Base-by-base conservation (phyloP, 768 basidiomycete species). In the Cantharellus anzutake region DNA sequence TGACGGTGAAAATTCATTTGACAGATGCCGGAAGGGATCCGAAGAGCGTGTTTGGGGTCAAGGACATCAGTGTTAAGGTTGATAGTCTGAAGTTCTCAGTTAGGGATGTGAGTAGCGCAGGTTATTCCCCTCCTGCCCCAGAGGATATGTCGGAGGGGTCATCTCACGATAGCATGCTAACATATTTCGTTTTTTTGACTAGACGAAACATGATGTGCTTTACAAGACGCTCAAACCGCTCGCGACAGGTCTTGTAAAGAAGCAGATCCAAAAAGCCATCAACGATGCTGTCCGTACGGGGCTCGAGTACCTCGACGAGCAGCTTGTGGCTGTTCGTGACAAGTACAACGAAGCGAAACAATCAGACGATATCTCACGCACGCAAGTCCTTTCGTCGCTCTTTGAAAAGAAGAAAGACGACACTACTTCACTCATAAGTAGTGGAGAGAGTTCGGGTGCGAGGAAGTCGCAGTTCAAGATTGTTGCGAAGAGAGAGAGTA, bases 71-170 rank as follows among this genome's bases (percentile, higher is more conserved):
- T 51, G 85, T 88, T 69, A 88, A 89, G 67, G 83, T 97, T 59
- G 87, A 86, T 66, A 76, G 81, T 14, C 78, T 98, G 66, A 91
- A 86, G 72, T 94, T 93, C 72, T 79, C 81, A 35, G 88, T 99
- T 65, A 80, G 90, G 3, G 92, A 97, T 64, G 79, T 63, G 39
- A 51, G 62, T 62, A 4, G 7, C 11, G 7, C 20, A 29, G 20
- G 20, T 29, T 29, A 29, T 29, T 29, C 20, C 20, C 53, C 16
- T 11, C 34, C 14, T 16, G 53, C 11, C 34, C 37, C 53, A 14
- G 53, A 14, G 11, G 14, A 29, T 29, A 29, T 29, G 20, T 29
- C 20, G 20, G 20, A 29, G 20, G 20, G 20, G 20, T 29, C 20
- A 11, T 40, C 41, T 16, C 7, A 35, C 37, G 5, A 42, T 59